Conservation (phyloP, 2,329 filamentous ascomycete genomes). For the Parascedosporium putredinis region DNA sequence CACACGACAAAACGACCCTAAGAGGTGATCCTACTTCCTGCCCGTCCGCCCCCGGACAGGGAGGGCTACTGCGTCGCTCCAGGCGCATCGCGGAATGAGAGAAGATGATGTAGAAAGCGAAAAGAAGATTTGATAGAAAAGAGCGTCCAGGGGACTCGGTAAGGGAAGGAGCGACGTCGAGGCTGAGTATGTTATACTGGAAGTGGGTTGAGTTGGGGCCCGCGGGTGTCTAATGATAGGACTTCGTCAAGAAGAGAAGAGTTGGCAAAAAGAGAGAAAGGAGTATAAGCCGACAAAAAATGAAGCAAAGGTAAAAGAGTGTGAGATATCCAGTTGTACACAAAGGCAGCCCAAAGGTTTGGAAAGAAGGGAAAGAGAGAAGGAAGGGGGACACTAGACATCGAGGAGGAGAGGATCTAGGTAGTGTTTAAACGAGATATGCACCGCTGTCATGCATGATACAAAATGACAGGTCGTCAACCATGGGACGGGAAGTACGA, state of each 20-base stretch:
- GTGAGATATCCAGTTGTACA: neutral
- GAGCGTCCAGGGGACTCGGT: no score
- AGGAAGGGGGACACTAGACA: neutral
- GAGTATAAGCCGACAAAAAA: neutral
- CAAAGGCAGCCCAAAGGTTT: neutral
- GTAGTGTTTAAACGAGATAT: conserved; percentile 1
- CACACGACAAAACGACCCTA: conserved; percentile 5
- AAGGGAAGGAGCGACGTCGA: no score
- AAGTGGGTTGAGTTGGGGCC: no score
- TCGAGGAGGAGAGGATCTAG: neutral
- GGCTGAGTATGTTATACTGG: no score
- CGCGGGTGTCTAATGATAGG: no score
- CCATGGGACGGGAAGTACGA: neutral
- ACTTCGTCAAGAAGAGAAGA: no score
- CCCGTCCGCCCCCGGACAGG: conserved; percentile 9
- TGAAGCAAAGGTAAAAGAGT: neutral
- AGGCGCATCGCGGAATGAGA: conserved; percentile 4
- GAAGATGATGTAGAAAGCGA: neutral
- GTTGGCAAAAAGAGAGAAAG: neutral
- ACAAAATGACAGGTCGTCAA: neutral
- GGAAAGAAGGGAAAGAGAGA: conserved; percentile 2
- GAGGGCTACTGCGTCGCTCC: conserved; percentile 6
- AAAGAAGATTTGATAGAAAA: neutral
- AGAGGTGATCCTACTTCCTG: conserved; percentile 3
- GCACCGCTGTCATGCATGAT: neutral